Evolutionary conservation across 2,329 filamentous ascomycete genomes (phyloP).

Genomic region (Pseudocercospora fuligena): DNA sequence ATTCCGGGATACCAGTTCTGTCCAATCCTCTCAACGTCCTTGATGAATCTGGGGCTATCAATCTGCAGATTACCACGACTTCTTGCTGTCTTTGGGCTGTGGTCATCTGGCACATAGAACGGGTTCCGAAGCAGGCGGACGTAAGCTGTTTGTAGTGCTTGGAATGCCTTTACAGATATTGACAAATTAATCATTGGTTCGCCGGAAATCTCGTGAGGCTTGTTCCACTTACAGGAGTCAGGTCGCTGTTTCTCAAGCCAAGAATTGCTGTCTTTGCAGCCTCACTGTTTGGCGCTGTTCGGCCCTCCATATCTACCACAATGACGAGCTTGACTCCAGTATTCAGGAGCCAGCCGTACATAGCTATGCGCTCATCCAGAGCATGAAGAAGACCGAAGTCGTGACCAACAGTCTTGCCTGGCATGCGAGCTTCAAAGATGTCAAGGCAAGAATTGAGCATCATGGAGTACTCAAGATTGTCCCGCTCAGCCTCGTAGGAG

Average conservation of each 20-base stretch:
- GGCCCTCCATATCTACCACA: conserved; percentile 86
- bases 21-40: conserved; percentile 84
- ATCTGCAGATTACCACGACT: conserved; percentile 66
- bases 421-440: conserved; percentile 85
- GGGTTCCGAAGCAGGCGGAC: conserved; percentile 88
- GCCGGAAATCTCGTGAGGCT: neutral
- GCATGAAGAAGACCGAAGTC: conserved; percentile 92
- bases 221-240: conserved; percentile 71
- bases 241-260: conserved; percentile 81
- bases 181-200: neutral
- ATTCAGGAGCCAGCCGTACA: conserved; percentile 96
- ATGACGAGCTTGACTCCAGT: conserved; percentile 90
- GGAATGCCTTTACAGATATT: conserved; percentile 67
- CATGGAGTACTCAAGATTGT: conserved; percentile 87
- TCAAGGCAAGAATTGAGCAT: conserved; percentile 90
- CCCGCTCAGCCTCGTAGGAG: conserved; percentile 53
- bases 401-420: conserved; percentile 73
- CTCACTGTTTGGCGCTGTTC: conserved; percentile 51
- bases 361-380: conserved; percentile 87
- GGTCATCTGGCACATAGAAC: conserved; percentile 89
- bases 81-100: conserved; percentile 63
- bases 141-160: conserved; percentile 90
- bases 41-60: conserved; percentile 77
- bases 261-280: conserved; percentile 53
- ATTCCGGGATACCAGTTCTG: conserved; percentile 78